Conservation (phyloP, 1,284 basidiomycete species). For the Erythrobasidium hasegawianum region DNA sequence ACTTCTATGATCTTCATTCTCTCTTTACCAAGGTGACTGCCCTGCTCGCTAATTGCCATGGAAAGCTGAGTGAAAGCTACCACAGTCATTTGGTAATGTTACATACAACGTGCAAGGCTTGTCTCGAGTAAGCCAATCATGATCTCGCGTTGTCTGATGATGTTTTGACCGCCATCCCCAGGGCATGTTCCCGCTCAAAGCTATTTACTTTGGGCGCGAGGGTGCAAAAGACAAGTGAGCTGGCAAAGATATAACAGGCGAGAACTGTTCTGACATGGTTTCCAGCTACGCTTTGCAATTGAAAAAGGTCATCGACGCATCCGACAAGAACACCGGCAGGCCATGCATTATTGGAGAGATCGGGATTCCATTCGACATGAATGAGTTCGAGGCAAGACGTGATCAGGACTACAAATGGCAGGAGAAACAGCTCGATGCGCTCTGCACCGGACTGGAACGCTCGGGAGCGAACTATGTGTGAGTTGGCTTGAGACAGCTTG, state of each 20-base stretch:
- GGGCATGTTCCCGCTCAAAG: conserved; percentile 72
- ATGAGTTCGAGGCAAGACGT: conserved; percentile 66
- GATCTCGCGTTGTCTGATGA: neutral
- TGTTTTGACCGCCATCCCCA: conserved; percentile 1
- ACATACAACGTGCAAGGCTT: conserved; percentile 85
- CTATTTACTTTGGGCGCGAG: conserved; percentile 79
- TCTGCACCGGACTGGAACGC: conserved; percentile 47
- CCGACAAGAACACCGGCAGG: conserved; percentile 63
- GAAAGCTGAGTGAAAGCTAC: neutral
- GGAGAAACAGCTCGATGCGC: conserved; percentile 48
- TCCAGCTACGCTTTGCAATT: conserved; percentile 67
- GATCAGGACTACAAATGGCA: conserved; percentile 63
- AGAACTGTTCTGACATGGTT: neutral
- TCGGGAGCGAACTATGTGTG: conserved; percentile 20
- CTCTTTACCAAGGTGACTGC: conserved; percentile 64
- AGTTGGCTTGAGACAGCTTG: conserved; percentile 4
- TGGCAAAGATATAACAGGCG: neutral
- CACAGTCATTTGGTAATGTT: conserved; percentile 63
- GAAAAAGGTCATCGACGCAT: conserved; percentile 66
- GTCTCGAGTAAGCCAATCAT: conserved; percentile 59
- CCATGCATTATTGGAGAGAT: conserved; percentile 85
- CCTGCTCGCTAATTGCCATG: neutral
- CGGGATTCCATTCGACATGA: conserved; percentile 90
- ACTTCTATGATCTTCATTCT: conserved; percentile 89
- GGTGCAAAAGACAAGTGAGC: conserved; percentile 67